A percentile compares a stretch with the other conserved stretches of the same genome.
These are phyloP conservation scores for Cephaloascus albidus DNA, from an alignment of 805 yeast genomes.

Conservation along the genomic window DNA sequence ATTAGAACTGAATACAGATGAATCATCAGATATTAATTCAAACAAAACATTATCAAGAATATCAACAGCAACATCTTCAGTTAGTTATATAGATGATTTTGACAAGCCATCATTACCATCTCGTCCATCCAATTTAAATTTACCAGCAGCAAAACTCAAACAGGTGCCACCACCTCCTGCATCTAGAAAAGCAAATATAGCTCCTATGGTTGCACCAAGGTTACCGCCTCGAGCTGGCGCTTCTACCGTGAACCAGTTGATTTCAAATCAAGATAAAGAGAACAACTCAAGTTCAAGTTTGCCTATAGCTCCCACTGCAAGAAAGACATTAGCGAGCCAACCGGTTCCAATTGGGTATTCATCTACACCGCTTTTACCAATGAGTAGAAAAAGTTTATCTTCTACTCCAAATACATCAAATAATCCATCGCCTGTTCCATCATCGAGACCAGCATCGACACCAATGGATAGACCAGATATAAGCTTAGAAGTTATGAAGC, in stretches of 20 bases:
- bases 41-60: not conserved
- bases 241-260: not conserved
- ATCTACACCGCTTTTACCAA: constrained; percentile 28
- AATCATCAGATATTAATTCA: constrained; percentile 25
- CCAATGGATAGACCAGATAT: constrained; percentile 5
- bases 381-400: constrained; percentile 19
- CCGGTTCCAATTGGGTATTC: constrained; percentile 23
- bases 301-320: constrained; percentile 5
- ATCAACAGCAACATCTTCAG: not conserved
- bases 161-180: constrained; percentile 22
- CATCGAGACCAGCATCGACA: constrained; percentile 7
- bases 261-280: not conserved
- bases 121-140: constrained; percentile 7
- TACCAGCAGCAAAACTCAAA: constrained; percentile 8
- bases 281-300: too few relatives aligned
- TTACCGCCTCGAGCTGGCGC: not conserved
- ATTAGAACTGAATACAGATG: constrained; percentile 14
- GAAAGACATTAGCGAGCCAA: constrained; percentile 6
- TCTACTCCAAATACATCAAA: constrained; percentile 11
- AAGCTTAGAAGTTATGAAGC: constrained; percentile 9
- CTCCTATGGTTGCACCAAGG: constrained; percentile 3
- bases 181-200: constrained; percentile 2
- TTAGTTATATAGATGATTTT: constrained; percentile 16
- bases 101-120: constrained; percentile 14
- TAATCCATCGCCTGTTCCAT: constrained; percentile 5